Conservation (phyloP, 257 asterid genomes). For the Salvia miltiorrhiza region DNA sequence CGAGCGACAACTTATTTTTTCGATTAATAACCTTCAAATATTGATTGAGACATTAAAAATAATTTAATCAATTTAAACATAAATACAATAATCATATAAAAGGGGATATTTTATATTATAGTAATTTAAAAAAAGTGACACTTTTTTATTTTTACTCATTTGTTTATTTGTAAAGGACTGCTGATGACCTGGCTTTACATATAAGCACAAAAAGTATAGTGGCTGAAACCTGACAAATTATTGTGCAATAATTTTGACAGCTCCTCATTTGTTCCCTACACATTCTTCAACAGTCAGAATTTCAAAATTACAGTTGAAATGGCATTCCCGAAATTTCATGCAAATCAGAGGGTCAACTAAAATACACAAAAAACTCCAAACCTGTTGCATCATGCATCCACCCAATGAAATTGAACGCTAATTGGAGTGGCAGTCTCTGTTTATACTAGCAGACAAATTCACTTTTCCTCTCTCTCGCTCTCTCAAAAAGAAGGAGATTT, state of each 20-base stretch:
- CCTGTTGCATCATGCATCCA: constrained; percentile 17
- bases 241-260: constrained; percentile 24
- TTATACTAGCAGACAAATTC: constrained; percentile 20
- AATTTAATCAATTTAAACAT: no score
- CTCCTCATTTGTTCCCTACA: constrained; percentile 14
- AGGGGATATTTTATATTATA: no score
- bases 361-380: constrained; percentile 23
- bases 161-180: not conserved
- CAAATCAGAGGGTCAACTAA: constrained; percentile 25
- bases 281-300: not conserved
- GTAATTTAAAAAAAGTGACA: no score
- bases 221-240: constrained; percentile 7
- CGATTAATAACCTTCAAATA: no score
- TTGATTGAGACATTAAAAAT: no score
- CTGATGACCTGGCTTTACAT: constrained; percentile 25
- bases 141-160: not conserved
- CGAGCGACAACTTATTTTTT: no score
- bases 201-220: constrained; percentile 28
- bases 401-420: constrained; percentile 31
- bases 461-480: constrained; percentile 2
- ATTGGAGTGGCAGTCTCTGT: constrained; percentile 17
- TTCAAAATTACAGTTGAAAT: not conserved
- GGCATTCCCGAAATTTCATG: constrained; percentile 29
- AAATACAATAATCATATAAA: no score
- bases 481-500: not conserved